Base-by-base conservation (phyloP, 1,284 basidiomycete species). In the Cryptococcus jaspeensis region DNA sequence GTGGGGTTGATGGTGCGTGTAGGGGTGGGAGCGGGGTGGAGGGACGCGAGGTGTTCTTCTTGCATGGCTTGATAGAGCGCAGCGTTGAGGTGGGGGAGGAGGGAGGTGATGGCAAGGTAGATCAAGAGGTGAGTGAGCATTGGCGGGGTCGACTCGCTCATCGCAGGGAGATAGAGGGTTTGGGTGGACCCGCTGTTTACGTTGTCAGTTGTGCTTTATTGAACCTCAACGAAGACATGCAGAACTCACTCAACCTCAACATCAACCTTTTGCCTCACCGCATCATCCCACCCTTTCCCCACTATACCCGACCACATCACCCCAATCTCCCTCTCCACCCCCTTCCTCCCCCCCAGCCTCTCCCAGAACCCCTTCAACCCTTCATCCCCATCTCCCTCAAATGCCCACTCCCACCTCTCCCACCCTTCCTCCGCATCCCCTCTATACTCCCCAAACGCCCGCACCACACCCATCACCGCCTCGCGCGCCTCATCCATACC, bases 171-270 rank as follows among this genome's bases (percentile, higher is more conserved):
- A 44, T 70, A 52, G 5, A 76, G 64, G 3, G 56, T 59, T 43
- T 65, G 65, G 6, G 53, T 51, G 5, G 40, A 40, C 18, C 50
- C 59, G 46, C 66, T 71, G 57, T 1, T 28, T 8, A 15, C 20
- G 41, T 25, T 6, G 23, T 50, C 15, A 18, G 47, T 48, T n/a
- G 20, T 37, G 28, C 46, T 41, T 11, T 3, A n/a, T 2, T 15
- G 32, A 39, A 13, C 36, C 20, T 12, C 13, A 50, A 5, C 5
- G 18, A 38, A 20, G 35, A 51, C 8, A 39, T 43, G 35, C 23
- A 7, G 3, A 7, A 63, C 72, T 69, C 55, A 72, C 70, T 73
- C 71, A 2, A 75, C 50, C 48, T 75, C 72, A 18, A 75, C 62
- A 2, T 61, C 53, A 0, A 65, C 64, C 1, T 40, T 47, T 41